phyloP scores from a whole-genome alignment of 208 protist genomes.

The Trypanosoma melophagium region DNA sequence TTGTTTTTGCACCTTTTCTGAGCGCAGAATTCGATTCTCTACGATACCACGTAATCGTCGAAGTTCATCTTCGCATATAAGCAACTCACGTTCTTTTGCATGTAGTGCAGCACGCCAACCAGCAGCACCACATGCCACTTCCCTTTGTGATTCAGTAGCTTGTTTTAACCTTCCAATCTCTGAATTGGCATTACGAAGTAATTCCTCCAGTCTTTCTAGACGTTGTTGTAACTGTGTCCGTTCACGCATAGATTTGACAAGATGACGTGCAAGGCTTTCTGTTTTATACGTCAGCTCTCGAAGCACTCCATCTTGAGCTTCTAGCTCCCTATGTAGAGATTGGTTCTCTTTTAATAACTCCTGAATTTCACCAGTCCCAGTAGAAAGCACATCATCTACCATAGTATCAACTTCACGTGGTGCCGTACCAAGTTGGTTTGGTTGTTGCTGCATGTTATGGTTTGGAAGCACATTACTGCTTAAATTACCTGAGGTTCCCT shows the following conservation, averaged over 20 bases:
- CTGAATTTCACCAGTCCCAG: neutral
- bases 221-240: constrained; percentile 56
- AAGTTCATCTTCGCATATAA: constrained; percentile 79
- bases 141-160: constrained; percentile 48
- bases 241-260: constrained; percentile 77
- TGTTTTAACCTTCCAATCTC: constrained; percentile 64
- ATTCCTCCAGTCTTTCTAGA: constrained; percentile 56
- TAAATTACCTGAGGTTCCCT: neutral
- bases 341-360: constrained; percentile 42
- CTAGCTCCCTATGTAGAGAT: constrained; percentile 37
- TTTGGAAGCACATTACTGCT: neutral
- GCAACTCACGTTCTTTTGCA: constrained; percentile 77
- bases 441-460: neutral
- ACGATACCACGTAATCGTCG: constrained; percentile 56
- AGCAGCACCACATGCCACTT: constrained; percentile 26
- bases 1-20: constrained; percentile 20
- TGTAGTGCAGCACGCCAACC: constrained; percentile 45
- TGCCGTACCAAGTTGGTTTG: neutral
- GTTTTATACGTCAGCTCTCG: constrained; percentile 60
- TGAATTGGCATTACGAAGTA: constrained; percentile 57
- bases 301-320: constrained; percentile 49
- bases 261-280: constrained; percentile 75
- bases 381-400: neutral
- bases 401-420: neutral
- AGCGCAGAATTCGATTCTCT: constrained; percentile 44